Evolutionary conservation across 2,329 filamentous ascomycete species (phyloP), one percentile per base, ranked within the genome.

Genomic region (Monosporascus sp.): DNA sequence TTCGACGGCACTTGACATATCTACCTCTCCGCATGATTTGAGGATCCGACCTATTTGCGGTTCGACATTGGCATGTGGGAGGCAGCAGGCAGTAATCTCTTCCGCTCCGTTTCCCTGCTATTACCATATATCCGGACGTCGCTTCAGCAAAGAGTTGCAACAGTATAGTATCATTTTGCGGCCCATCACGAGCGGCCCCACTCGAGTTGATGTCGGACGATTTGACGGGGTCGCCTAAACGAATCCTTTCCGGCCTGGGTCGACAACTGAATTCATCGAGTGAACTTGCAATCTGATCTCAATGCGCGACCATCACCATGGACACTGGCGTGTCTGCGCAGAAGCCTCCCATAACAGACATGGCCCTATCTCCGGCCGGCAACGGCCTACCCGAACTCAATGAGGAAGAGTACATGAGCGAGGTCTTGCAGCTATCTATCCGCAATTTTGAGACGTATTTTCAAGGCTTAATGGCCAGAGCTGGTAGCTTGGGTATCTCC

Each of bases 401-500:
- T 53, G 64, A 67, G 20, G 52, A 50, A 51, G 64, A 67, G 31
- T 69, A 67, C 53, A 52, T 61, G 39, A 55, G 35, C 24, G 60
- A 68, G 51, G 66, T 69, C 43, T 55, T 69, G 39, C 63, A 60
- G 45, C 54, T 58, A 25, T 57, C 61, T 24, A 46, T 55, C 47
- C 56, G 59, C 36, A 53, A 57, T 36, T 54, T 58, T 51, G 57
- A 63, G 41, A 55, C 56, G 35, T 63, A 65, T 47, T 50, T 69
- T 57, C 51, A 67, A 41, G 60, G 64, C 36, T 58, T 76, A 49
- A 52, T 67, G n/a, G 57, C 58, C 44, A 71, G 64, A 57, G 74
- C 73, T 14, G 54, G 59, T 11, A 57, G 62, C 6, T 55, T 76
- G 51, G 71, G 72, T 44, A 73, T 76, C 51, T 62, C 65, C 15